These are phyloP conservation scores for Kuraishia molischiana DNA, from an alignment of 805 yeast genomes.

Conservation along the genomic window DNA sequence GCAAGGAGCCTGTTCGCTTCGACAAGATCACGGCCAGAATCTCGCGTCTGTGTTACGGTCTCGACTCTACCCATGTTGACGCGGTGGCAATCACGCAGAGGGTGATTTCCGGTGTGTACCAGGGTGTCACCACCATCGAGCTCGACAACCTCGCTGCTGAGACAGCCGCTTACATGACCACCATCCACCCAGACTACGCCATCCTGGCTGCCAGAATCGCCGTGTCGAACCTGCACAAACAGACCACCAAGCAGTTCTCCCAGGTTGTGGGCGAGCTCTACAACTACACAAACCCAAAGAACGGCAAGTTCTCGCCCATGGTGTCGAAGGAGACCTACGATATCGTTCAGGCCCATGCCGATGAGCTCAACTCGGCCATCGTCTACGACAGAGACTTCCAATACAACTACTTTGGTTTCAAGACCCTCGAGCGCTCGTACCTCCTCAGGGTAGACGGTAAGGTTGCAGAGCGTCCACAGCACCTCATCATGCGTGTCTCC, in stretches of 20 bases:
- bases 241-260: conserved; percentile 80
- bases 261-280: conserved; percentile 67
- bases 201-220: conserved; percentile 93
- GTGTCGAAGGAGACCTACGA: conserved; percentile 57
- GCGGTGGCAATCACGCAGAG: conserved; percentile 94
- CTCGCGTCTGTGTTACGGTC: conserved; percentile 88
- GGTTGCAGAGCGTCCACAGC: conserved; percentile 56
- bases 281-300: conserved; percentile 74
- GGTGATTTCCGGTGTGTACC: conserved; percentile 92
- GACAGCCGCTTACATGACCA: conserved; percentile 96
- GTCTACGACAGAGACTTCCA: conserved; percentile 59
- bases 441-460: conserved; percentile 43
- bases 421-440: conserved; percentile 51
- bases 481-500: conserved; percentile 52
- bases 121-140: conserved; percentile 93
- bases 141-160: conserved; percentile 80
- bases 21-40: conserved; percentile 96
- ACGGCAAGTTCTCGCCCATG: conserved; percentile 56
- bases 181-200: conserved; percentile 97
- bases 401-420: conserved; percentile 52
- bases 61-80: conserved; percentile 86
- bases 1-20: conserved; percentile 87
- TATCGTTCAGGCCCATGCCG: conserved; percentile 53
- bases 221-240: conserved; percentile 87
- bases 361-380: conserved; percentile 62